Percentiles rank a stretch among this genome's conserved stretches.
Evolutionary conservation across 352 stramenopile genomes (phyloP).

Genomic region (Chloridella minuta): DNA sequence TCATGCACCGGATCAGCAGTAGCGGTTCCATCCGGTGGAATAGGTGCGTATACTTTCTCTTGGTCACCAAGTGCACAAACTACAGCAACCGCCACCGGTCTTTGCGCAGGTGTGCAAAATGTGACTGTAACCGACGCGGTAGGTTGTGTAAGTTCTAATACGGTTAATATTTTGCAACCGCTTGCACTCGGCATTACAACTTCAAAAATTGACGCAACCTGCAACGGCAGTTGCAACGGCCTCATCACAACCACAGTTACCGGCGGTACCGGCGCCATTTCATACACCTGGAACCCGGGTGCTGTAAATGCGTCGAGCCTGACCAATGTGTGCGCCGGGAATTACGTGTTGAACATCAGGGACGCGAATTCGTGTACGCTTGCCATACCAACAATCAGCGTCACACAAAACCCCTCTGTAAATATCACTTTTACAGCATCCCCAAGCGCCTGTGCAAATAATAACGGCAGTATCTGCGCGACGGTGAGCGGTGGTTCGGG

Average conservation of each 20-base stretch:
- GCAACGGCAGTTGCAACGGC: neutral
- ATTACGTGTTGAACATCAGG: neutral
- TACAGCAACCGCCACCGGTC: neutral
- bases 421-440: neutral
- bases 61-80: neutral
- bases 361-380: neutral
- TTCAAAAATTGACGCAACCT: neutral
- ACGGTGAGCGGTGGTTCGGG: neutral
- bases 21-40: neutral
- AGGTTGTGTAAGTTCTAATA: neutral
- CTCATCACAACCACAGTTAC: neutral
- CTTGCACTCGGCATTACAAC: neutral
- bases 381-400: neutral
- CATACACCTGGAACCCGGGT: neutral
- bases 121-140: neutral
- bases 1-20: neutral
- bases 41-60: neutral
- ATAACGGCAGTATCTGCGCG: neutral
- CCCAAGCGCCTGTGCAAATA: neutral
- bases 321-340: neutral
- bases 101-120: neutral
- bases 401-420: neutral
- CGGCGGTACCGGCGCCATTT: neutral
- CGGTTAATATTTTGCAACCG: neutral
- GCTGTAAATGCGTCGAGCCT: neutral